Percentiles rank a stretch among this genome's conserved stretches.
Evolutionary conservation across 495 filamentous ascomycete genomes (phyloP).

Genomic region (Durotheca rogersii): DNA sequence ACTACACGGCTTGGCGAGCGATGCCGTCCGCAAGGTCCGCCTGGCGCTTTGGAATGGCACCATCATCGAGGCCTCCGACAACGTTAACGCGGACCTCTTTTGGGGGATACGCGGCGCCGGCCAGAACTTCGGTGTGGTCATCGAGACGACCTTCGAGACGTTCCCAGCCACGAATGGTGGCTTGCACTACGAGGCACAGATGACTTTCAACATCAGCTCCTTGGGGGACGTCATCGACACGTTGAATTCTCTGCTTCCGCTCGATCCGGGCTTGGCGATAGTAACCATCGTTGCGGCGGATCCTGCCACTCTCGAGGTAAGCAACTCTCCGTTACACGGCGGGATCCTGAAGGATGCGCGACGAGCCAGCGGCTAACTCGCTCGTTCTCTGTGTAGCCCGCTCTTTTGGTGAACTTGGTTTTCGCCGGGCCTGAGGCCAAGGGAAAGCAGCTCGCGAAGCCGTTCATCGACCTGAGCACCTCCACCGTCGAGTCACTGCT

Average conservation of each 20-base stretch:
- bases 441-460: too few relatives aligned
- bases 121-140: slow-evolving; percentile 51
- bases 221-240: background rate
- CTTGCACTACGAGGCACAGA: slow-evolving; percentile 1
- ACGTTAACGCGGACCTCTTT: slow-evolving; percentile 47
- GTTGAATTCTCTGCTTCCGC: background rate
- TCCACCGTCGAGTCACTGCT: too few relatives aligned
- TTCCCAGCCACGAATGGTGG: background rate
- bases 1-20: slow-evolving; percentile 58
- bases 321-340: too few relatives aligned
- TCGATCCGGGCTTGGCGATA: background rate
- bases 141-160: slow-evolving; percentile 1
- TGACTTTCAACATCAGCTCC: background rate
- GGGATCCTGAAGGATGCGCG: too few relatives aligned
- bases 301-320: background rate
- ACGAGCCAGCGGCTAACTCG: background rate
- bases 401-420: too few relatives aligned
- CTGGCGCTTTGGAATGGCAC: slow-evolving; percentile 61
- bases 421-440: too few relatives aligned
- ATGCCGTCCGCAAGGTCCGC: slow-evolving; percentile 56
- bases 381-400: too few relatives aligned
- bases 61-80: slow-evolving; percentile 46
- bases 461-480: too few relatives aligned
- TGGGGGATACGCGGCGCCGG: slow-evolving; percentile 56
- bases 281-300: background rate